phyloP scores from a whole-genome alignment of 2,329 filamentous ascomycete species.

The Helicocarpus griseus region DNA sequence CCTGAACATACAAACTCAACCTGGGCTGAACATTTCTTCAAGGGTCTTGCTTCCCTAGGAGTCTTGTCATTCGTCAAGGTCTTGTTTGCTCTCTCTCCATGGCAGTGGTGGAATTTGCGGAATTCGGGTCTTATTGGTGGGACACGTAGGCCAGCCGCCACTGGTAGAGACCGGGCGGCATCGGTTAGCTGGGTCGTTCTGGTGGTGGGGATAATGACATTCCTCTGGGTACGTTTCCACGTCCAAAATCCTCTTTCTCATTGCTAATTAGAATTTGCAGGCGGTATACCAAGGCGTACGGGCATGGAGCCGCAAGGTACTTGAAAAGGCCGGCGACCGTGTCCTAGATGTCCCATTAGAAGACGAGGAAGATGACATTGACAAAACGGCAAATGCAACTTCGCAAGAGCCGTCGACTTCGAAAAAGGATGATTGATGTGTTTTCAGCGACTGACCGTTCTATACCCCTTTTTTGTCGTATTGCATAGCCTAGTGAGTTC shows the following conservation, averaged over 20 bases:
- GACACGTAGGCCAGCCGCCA: conserved; percentile 45
- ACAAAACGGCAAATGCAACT: conserved; percentile 18
- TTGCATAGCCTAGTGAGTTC: conserved; percentile 3
- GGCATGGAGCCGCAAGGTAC: conserved; percentile 58
- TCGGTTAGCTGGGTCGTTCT: conserved; percentile 73
- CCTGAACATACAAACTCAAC: conserved; percentile 31
- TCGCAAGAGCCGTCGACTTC: conserved; percentile 12
- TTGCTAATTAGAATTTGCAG: conserved; percentile 31
- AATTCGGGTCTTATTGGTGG: conserved; percentile 47
- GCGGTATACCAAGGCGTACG: conserved; percentile 74
- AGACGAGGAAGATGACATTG: conserved; percentile 46
- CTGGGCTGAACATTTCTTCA: conserved; percentile 78
- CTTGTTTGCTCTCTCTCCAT: conserved; percentile 62
- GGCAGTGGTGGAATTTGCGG: conserved; percentile 67
- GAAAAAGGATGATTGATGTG: conserved; percentile 20
- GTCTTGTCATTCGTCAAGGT: conserved; percentile 77
- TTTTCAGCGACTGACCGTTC: conserved; percentile 2
- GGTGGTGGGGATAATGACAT: conserved; percentile 67
- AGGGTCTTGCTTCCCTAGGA: conserved; percentile 83
- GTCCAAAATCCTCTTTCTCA: background rate
- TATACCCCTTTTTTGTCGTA: conserved; percentile 1
- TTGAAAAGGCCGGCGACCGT: conserved; percentile 67
- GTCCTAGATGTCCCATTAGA: conserved; percentile 62
- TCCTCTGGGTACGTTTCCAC: conserved; percentile 56
- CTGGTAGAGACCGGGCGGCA: conserved; percentile 67